phyloP scores from a whole-genome alignment of 2,329 filamentous ascomycete genomes.

The Pseudogymnoascus sp. region DNA sequence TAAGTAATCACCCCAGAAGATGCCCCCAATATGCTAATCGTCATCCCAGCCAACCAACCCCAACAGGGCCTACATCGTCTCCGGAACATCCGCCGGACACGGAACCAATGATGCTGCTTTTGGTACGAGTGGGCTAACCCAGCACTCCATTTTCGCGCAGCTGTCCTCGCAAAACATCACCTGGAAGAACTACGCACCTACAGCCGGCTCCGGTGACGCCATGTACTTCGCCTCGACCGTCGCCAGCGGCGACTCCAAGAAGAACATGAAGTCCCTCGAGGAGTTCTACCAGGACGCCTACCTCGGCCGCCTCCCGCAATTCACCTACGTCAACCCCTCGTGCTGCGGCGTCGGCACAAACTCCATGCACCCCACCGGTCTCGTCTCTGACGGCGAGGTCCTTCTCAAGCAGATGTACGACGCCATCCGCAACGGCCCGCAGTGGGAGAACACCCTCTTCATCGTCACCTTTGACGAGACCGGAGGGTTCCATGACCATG shows the following conservation, averaged over 20 bases:
- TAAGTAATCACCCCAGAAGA: slow-evolving; percentile 23
- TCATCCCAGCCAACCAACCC: slow-evolving; percentile 35
- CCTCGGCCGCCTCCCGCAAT: slow-evolving; percentile 27
- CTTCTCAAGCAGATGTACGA: slow-evolving; percentile 33
- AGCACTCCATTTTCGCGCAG: slow-evolving; percentile 35
- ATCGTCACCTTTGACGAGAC: slow-evolving; percentile 32
- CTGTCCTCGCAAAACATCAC: slow-evolving; percentile 27
- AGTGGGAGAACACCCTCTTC: slow-evolving; percentile 31
- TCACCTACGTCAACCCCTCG: slow-evolving; percentile 33
- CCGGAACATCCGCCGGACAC: slow-evolving; percentile 28
- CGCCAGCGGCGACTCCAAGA: slow-evolving; percentile 23
- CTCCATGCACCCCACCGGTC: slow-evolving; percentile 31
- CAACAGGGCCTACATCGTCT: slow-evolving; percentile 31
- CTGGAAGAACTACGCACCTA: slow-evolving; percentile 32
- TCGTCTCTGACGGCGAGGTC: slow-evolving; percentile 30
- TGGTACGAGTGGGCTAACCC: slow-evolving; percentile 23
- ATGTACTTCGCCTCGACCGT: slow-evolving; percentile 31
- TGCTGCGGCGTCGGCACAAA: slow-evolving; percentile 33
- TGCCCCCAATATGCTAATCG: neutral
- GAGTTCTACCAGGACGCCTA: slow-evolving; percentile 31
- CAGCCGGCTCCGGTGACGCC: slow-evolving; percentile 27
- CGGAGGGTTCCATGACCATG: slow-evolving; percentile 33
- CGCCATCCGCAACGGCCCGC: slow-evolving; percentile 28
- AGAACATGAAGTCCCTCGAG: slow-evolving; percentile 27
- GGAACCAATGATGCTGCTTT: slow-evolving; percentile 26